Base-by-base conservation (phyloP, 495 filamentous ascomycete species). In the Echria macrotheca region DNA sequence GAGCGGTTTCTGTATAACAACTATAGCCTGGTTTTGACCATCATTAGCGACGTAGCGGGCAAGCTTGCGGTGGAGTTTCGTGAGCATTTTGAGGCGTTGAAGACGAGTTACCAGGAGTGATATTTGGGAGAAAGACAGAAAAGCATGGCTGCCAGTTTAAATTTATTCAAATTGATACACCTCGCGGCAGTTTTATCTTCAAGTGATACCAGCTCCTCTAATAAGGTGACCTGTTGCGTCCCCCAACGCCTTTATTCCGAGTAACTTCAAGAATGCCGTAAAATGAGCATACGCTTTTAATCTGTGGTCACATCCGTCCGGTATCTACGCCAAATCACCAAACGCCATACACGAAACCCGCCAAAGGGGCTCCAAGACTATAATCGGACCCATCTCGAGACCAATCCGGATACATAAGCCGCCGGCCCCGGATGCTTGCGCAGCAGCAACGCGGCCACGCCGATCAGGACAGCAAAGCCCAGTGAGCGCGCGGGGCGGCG, bases 1-100 rank as follows among this genome's bases (percentile, higher is more conserved):
- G 87, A 91, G 61, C 72, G 94, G 50, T 96, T 97, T 56, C 68
- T 97, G 54, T 87, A 81, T 58, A 97, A 96, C 64, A 97, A 98
- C 62, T 97, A 95, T 69, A 87, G 84, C 40, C 73, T 98, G 58
- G 79, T 98, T 8, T 66, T 89, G 67, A 95, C 94, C 7, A 95
- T 98, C 51, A 84, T 98, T 53, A 84, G 84, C 67, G 89, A 91
- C 68, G 80, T 81, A 50, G 78, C 80, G 51, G 89, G 89, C 17
- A 89, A 88, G 69, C 62, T 93, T 66, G 88, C 87, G 26, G 67
- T 61, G 12, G 89, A 94, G 57, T 79, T 87, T 65, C 81, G 81
- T 67, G 67, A 75, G 65, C 77, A 84, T 62, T 86, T 86, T 59
- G 80, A 83, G 60, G 69, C 57, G 51, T 47, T 81, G 51, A 83